phyloP scores from a whole-genome alignment of 1,284 basidiomycete genomes.

The Ceratobasidium papillatum region DNA sequence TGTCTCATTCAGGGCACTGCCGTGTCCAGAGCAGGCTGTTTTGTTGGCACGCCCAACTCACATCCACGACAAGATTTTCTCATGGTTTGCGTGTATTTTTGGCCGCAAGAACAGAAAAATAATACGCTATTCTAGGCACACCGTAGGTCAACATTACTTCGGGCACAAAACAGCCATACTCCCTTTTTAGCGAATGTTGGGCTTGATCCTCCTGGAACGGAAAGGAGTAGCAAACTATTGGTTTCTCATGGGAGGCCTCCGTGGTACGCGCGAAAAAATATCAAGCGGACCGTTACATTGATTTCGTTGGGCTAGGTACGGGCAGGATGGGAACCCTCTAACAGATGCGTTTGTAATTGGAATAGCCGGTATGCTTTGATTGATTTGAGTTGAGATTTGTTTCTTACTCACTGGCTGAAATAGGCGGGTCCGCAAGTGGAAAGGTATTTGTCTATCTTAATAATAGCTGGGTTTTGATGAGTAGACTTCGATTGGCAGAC shows the following conservation, averaged over 20 bases:
- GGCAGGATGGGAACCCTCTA: slow-evolving; percentile 71
- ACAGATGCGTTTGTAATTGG: slow-evolving; percentile 90
- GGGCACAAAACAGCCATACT: slow-evolving; percentile 3
- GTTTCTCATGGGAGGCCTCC: slow-evolving; percentile 83
- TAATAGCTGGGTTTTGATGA: neutral
- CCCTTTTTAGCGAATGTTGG: slow-evolving; percentile 11
- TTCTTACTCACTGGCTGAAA: slow-evolving; percentile 13
- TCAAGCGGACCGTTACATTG: slow-evolving; percentile 20
- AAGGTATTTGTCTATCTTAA: slow-evolving; percentile 67
- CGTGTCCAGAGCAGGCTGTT: neutral
- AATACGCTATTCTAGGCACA: neutral
- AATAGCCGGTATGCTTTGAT: slow-evolving; percentile 71
- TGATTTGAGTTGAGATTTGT: slow-evolving; percentile 13
- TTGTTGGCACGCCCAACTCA: slow-evolving; percentile 7
- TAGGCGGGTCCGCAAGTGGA: slow-evolving; percentile 91
- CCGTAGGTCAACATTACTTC: slow-evolving; percentile 5
- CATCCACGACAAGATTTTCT: neutral
- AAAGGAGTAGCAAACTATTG: slow-evolving; percentile 77
- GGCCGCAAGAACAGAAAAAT: neutral
- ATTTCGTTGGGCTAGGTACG: slow-evolving; percentile 64
- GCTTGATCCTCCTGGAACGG: neutral
- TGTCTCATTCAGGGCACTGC: neutral
- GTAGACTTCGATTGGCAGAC: slow-evolving; percentile 62
- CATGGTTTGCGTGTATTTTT: slow-evolving; percentile 9
- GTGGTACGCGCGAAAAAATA: slow-evolving; percentile 63